Evolutionary conservation across 345 rosid species (phyloP).

Genomic region (Arabis hirsuta): DNA sequence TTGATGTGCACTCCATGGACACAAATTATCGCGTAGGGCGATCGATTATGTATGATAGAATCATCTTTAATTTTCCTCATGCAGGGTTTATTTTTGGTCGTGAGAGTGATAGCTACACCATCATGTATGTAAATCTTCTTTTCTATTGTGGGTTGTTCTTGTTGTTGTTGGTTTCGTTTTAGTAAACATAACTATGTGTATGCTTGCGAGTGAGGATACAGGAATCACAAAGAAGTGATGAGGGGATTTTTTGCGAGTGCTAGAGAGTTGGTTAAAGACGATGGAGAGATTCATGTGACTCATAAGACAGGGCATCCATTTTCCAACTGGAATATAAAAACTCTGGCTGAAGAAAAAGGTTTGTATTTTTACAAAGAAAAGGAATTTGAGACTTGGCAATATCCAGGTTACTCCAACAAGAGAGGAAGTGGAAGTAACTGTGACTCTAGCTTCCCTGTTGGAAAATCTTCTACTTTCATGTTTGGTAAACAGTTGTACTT

Average conservation of each 20-base stretch:
- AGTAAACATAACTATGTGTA: not conserved
- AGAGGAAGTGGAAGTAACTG: constrained; percentile 41
- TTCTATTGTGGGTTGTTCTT: not conserved
- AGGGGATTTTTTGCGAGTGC: constrained; percentile 51
- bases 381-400: constrained; percentile 5
- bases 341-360: constrained; percentile 36
- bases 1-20: constrained; percentile 40
- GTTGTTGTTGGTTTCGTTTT: not conserved
- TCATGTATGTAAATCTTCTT: constrained; percentile 5
- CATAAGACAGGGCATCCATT: constrained; percentile 52
- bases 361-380: constrained; percentile 9
- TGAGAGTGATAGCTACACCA: not conserved
- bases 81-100: constrained; percentile 37
- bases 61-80: constrained; percentile 50
- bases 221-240: constrained; percentile 42
- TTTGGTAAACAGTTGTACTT: not conserved
- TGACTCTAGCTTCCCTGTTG: constrained; percentile 19
- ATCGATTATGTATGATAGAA: constrained; percentile 29
- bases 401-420: constrained; percentile 54
- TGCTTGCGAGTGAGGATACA: not conserved
- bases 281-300: constrained; percentile 58
- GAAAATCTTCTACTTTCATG: constrained; percentile 19
- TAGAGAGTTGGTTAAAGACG: constrained; percentile 30
- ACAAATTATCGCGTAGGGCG: not conserved
- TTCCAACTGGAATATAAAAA: constrained; percentile 42